Evolutionary conservation across 768 basidiomycete genomes (phyloP).

Genomic region (Kwoniella mangroviensis): DNA sequence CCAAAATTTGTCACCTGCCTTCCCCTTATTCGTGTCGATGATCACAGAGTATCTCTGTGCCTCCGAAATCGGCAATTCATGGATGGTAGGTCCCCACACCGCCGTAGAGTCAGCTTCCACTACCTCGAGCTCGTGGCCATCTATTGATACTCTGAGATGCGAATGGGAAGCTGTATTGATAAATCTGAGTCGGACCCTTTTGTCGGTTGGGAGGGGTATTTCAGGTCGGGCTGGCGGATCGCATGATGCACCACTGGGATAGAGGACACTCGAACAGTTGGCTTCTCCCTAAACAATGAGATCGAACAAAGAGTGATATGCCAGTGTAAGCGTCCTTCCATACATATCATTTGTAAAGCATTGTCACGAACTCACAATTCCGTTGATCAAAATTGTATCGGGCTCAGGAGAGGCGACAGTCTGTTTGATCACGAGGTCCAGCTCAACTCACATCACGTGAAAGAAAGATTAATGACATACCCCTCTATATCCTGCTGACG

Average conservation of each 20-base stretch:
- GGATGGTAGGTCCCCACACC: conserved; percentile 23
- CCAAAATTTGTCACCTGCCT: conserved; percentile 31
- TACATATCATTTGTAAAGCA: neutral
- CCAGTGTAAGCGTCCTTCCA: neutral
- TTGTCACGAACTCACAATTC: conserved; percentile 16
- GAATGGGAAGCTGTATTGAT: conserved; percentile 26
- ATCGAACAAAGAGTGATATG: neutral
- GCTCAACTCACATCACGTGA: neutral
- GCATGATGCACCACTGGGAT: conserved; percentile 4
- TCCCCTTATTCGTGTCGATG: conserved; percentile 32
- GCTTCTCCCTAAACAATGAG: conserved; percentile 9
- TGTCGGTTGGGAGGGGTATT: conserved; percentile 23
- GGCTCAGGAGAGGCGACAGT: conserved; percentile 16
- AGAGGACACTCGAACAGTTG: conserved; percentile 19
- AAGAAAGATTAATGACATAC: conserved; percentile 17
- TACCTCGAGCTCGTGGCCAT: conserved; percentile 17
- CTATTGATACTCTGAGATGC: conserved; percentile 21
- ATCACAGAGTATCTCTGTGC: conserved; percentile 41
- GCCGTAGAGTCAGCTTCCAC: conserved; percentile 41
- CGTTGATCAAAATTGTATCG: conserved; percentile 36
- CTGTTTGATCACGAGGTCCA: neutral
- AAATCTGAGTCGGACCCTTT: conserved; percentile 26
- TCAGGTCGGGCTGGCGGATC: conserved; percentile 12
- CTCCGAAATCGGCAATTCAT: conserved; percentile 29
- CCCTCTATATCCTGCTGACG: conserved; percentile 28